Conservation (phyloP, 2,329 filamentous ascomycete genomes). For the Phialemonium atrogriseum region DNA sequence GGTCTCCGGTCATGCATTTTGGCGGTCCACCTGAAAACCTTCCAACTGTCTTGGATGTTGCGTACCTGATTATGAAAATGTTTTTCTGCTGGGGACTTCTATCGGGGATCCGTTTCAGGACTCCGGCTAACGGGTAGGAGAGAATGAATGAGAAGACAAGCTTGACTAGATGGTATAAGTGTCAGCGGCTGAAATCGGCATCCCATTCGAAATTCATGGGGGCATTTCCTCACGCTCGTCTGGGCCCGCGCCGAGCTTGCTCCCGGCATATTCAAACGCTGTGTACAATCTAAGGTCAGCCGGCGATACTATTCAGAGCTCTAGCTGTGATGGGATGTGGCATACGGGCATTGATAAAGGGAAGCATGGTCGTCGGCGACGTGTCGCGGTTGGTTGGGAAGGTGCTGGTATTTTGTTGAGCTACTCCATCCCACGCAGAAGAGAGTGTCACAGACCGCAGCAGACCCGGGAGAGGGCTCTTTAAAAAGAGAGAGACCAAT, state of each 20-base stretch:
- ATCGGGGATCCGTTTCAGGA: conserved; percentile 88
- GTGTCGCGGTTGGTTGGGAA: not conserved
- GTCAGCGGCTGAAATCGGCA: conserved; percentile 1
- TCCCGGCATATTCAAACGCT: conserved; percentile 36
- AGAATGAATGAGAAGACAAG: conserved; percentile 83
- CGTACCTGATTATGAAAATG: conserved; percentile 70
- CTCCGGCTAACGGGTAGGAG: conserved; percentile 82
- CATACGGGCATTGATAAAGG: conserved; percentile 25
- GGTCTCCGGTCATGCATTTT: conserved; percentile 1
- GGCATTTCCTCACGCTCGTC: conserved; percentile 33
- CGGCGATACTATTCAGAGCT: not conserved
- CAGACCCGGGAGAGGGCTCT: no score
- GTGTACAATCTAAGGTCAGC: conserved; percentile 9
- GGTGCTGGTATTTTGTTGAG: not conserved
- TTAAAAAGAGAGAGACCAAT: no score
- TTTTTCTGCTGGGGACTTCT: conserved; percentile 78
- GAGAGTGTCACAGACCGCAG: no score
- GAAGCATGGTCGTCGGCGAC: conserved; percentile 18
- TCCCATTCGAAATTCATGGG: not conserved
- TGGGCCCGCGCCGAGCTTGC: conserved; percentile 31
- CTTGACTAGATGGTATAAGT: conserved; percentile 58
- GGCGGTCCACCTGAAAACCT: no score
- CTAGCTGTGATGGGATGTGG: not conserved
- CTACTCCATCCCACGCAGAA: not conserved
- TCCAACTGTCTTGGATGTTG: conserved; percentile 2